These are phyloP conservation scores for Cichorium intybus DNA, from an alignment of 140 eudicot species.

Conservation along the genomic window DNA sequence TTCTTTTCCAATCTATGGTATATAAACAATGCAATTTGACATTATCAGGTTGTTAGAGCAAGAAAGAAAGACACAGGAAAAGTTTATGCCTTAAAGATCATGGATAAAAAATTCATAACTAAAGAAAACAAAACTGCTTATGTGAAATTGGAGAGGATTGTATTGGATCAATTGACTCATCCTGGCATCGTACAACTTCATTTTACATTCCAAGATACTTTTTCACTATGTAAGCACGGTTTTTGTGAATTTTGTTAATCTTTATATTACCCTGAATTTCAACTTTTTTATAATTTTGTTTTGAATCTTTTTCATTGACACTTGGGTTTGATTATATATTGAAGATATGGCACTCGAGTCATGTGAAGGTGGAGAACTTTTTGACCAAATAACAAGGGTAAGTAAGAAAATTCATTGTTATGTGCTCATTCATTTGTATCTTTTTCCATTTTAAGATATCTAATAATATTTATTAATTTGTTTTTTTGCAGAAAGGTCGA, in stretches of 20 bases:
- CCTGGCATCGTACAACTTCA: slow-evolving; percentile 83
- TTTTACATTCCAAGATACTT: slow-evolving; percentile 93
- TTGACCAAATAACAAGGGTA: slow-evolving; percentile 98
- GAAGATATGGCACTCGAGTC: slow-evolving; percentile 98
- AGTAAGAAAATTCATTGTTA: slow-evolving; percentile 16
- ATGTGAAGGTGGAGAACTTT: slow-evolving; percentile 98
- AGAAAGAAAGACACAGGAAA: slow-evolving; percentile 88
- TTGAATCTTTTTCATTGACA: slow-evolving; percentile 11
- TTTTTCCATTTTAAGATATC: slow-evolving; percentile 4
- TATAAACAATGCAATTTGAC: slow-evolving; percentile 12
- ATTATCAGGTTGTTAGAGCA: slow-evolving; percentile 78
- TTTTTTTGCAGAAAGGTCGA: slow-evolving; percentile 80
- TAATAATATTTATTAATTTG: slow-evolving; percentile 29
- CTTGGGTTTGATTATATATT: slow-evolving; percentile 24
- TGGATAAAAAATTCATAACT: slow-evolving; percentile 97
- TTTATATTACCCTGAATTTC: background rate
- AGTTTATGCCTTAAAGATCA: slow-evolving; percentile 92
- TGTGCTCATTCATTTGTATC: background rate
- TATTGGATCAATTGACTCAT: slow-evolving; percentile 92
- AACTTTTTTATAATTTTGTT: background rate
- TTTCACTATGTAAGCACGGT: slow-evolving; percentile 75
- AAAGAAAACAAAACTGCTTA: slow-evolving; percentile 97
- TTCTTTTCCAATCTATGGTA: background rate
- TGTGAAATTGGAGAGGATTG: slow-evolving; percentile 95
- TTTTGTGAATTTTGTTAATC: background rate